A percentile compares a stretch with the other conserved stretches of the same genome.
These are phyloP conservation scores for Fusarium avenaceum DNA, from an alignment of 2,329 filamentous ascomycete species.

Conservation along the genomic window DNA sequence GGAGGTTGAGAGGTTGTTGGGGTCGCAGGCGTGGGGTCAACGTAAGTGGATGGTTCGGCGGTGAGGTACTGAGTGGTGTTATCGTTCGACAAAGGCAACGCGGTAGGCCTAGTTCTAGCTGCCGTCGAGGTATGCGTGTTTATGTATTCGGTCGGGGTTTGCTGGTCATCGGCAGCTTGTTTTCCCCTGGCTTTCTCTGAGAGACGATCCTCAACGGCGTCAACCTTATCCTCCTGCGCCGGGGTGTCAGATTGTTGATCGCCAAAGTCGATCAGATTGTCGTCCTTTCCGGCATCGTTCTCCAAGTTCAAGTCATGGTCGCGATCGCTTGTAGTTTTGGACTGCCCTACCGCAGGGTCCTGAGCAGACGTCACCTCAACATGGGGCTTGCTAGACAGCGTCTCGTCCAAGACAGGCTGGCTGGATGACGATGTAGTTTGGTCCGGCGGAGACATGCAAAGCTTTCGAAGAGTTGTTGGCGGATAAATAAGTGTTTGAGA, in stretches of 20 bases:
- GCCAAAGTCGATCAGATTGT: constrained; percentile 44
- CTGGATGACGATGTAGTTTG: constrained; percentile 47
- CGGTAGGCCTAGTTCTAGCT: constrained; percentile 63
- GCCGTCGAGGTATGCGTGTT: constrained; percentile 62
- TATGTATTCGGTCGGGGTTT: constrained; percentile 19
- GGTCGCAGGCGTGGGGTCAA: constrained; percentile 71
- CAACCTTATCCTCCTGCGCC: constrained; percentile 9
- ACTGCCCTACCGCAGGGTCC: constrained; percentile 34
- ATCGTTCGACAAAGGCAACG: constrained; percentile 54
- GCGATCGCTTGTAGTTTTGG: constrained; percentile 9
- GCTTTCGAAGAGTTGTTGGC: constrained; percentile 25
- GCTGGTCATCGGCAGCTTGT: constrained; percentile 40
- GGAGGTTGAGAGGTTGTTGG: constrained; percentile 68
- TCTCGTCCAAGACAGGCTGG: constrained; percentile 49
- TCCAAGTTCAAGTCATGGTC: constrained; percentile 11
- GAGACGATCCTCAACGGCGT: constrained; percentile 17
- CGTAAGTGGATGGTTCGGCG: constrained; percentile 63
- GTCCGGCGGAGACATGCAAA: constrained; percentile 57
- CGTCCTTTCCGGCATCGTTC: constrained; percentile 11
- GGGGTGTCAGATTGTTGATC: constrained; percentile 24
- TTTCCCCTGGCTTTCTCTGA: constrained; percentile 46
- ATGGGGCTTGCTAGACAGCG: constrained; percentile 48
- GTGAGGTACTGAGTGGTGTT: constrained; percentile 60
- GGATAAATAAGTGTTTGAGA: constrained; percentile 1
- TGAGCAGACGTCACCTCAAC: constrained; percentile 47